Percentiles rank a stretch among this genome's conserved stretches.
Conservation (phyloP, 257 asterid genomes). For the Jacaranda copaia region DNA sequence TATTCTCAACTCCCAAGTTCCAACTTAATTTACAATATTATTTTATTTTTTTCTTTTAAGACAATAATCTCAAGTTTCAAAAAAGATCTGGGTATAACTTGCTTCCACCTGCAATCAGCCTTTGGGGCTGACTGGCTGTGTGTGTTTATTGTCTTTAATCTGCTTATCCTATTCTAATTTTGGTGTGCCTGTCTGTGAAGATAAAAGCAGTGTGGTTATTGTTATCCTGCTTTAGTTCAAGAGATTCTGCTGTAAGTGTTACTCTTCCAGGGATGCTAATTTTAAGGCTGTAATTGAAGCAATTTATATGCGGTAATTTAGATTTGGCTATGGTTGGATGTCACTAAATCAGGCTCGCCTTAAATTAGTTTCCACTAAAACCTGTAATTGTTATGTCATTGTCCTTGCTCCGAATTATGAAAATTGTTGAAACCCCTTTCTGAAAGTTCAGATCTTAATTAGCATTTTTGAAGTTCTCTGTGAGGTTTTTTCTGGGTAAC, state of each 20-base stretch:
- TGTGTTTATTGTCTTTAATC: neutral
- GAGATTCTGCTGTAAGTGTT: neutral
- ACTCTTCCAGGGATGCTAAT: neutral
- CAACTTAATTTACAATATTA: too few relatives aligned
- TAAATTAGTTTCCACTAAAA: neutral
- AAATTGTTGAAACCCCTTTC: neutral
- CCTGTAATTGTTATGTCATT: conserved; percentile 1
- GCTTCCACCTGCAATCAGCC: too few relatives aligned
- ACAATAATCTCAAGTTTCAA: too few relatives aligned
- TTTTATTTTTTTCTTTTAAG: too few relatives aligned
- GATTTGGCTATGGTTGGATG: too few relatives aligned
- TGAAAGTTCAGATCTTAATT: conserved; percentile 39
- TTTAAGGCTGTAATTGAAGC: too few relatives aligned
- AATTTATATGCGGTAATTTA: too few relatives aligned
- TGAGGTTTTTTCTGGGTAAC: too few relatives aligned
- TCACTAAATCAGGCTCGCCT: neutral
- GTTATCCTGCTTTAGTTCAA: conserved; percentile 14
- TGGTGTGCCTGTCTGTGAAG: neutral
- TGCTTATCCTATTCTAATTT: neutral
- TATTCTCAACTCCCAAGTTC: too few relatives aligned
- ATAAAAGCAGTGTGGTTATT: neutral
- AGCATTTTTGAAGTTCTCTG: conserved; percentile 14
- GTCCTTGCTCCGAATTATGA: neutral
- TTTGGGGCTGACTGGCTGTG: neutral
- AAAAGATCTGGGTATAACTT: too few relatives aligned